Conservation (phyloP, 2,329 filamentous ascomycete species). For the Trichoderma sp. region DNA sequence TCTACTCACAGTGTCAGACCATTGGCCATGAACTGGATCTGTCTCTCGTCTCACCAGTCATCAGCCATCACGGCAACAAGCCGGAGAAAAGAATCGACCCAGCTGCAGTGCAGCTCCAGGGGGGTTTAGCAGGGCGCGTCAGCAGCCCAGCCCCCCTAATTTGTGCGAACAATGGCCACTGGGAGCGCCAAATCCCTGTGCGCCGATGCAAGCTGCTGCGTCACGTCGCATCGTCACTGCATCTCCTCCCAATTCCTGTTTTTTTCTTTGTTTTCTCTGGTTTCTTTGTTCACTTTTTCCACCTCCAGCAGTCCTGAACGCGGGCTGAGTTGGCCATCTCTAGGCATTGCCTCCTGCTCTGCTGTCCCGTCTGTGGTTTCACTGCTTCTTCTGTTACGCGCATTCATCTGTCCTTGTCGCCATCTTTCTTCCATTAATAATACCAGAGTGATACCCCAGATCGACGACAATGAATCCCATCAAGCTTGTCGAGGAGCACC, state of each 20-base stretch:
- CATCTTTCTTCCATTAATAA: neutral
- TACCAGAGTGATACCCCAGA: constrained; percentile 3
- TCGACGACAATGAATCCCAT: constrained; percentile 16
- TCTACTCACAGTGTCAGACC: no score
- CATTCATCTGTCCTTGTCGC: neutral
- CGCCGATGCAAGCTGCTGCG: constrained; percentile 12
- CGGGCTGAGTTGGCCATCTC: neutral
- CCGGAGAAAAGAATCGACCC: neutral
- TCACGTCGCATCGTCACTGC: constrained; percentile 20
- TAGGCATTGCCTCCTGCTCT: neutral
- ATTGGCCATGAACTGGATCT: no score
- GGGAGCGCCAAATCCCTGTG: constrained; percentile 2
- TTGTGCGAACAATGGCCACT: neutral
- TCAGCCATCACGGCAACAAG: no score
- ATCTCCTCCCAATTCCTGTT: constrained; percentile 1
- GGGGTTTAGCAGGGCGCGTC: constrained; percentile 25
- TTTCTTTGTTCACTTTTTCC: neutral
- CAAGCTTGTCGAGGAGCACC: constrained; percentile 37
- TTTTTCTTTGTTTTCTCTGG: neutral
- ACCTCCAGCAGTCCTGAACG: neutral
- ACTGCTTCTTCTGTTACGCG: neutral
- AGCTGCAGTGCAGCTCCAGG: constrained; percentile 10
- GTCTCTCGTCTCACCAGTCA: no score
- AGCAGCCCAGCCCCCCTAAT: constrained; percentile 27
- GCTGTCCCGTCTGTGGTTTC: neutral